phyloP scores from a whole-genome alignment of 2,329 filamentous ascomycete genomes.

The Anisogramma anomala region DNA sequence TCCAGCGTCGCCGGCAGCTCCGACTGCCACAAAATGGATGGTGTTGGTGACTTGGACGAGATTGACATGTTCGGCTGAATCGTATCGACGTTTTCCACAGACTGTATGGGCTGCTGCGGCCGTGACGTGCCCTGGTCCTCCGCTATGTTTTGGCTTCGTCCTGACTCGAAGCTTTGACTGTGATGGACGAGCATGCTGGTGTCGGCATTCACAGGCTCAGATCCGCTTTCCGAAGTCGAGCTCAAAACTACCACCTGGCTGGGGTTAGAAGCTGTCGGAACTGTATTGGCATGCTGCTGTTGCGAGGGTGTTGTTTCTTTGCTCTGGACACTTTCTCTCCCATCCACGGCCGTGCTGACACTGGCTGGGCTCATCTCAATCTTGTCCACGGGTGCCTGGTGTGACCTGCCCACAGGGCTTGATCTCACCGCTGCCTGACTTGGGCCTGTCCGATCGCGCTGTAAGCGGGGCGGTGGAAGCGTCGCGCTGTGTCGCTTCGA shows the following conservation, averaged over 20 bases:
- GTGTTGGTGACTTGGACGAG: background rate
- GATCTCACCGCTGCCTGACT: background rate
- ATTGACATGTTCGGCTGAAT: background rate
- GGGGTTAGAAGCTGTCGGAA: background rate
- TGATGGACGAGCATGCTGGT: background rate
- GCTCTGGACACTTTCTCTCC: background rate
- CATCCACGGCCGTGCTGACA: constrained; percentile 8
- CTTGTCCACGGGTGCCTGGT: background rate
- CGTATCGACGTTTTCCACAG: background rate
- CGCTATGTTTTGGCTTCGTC: background rate
- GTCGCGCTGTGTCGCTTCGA: background rate
- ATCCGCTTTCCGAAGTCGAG: background rate
- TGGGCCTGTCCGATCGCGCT: background rate
- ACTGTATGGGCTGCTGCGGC: background rate
- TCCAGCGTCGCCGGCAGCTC: background rate
- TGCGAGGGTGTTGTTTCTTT: background rate
- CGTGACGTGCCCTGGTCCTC: no score
- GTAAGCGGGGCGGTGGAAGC: background rate
- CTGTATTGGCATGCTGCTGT: background rate
- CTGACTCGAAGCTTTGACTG: background rate
- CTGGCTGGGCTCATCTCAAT: background rate
- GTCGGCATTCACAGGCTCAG: background rate
- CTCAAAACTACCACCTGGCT: background rate
- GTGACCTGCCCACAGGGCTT: background rate
- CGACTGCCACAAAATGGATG: background rate